phyloP scores from a whole-genome alignment of 2,329 filamentous ascomycete genomes.

The Amauroascus verrucosus region DNA sequence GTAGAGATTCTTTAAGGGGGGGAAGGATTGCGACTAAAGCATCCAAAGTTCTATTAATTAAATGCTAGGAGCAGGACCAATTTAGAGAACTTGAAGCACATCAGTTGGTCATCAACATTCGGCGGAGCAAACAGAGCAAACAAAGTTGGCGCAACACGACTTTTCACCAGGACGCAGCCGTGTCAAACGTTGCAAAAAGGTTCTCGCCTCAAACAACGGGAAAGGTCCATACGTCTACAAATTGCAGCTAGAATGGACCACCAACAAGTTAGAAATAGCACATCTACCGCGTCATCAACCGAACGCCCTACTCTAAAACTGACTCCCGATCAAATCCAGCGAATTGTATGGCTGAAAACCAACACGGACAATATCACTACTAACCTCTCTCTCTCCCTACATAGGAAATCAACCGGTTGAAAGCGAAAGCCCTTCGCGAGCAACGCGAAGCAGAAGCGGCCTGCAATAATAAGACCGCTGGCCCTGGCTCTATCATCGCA shows the following conservation, averaged over 20 bases:
- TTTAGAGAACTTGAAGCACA: too few species aligned
- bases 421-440: slow-evolving; percentile 75
- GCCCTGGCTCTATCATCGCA: slow-evolving; percentile 38
- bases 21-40: too few species aligned
- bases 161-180: not conserved
- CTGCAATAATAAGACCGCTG: slow-evolving; percentile 4
- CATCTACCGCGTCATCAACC: not conserved
- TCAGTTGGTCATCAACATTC: too few species aligned
- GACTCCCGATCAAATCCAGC: slow-evolving; percentile 52
- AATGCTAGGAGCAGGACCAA: too few species aligned
- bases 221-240: not conserved
- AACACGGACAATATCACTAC: not conserved
- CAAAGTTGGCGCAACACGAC: not conserved
- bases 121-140: not conserved
- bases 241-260: not conserved
- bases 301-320: slow-evolving; percentile 29
- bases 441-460: slow-evolving; percentile 55
- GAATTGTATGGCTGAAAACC: slow-evolving; percentile 37
- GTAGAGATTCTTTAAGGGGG: too few species aligned
- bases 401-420: slow-evolving; percentile 77
- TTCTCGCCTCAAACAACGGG: not conserved
- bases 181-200: not conserved
- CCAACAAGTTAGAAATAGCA: not conserved
- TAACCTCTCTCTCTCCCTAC: slow-evolving; percentile 7
- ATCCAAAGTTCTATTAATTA: too few species aligned